Evolutionary conservation across 106 monocot genomes (phyloP), one percentile per base, ranked within the genome.

Genomic region (Dendrobium huoshanense): DNA sequence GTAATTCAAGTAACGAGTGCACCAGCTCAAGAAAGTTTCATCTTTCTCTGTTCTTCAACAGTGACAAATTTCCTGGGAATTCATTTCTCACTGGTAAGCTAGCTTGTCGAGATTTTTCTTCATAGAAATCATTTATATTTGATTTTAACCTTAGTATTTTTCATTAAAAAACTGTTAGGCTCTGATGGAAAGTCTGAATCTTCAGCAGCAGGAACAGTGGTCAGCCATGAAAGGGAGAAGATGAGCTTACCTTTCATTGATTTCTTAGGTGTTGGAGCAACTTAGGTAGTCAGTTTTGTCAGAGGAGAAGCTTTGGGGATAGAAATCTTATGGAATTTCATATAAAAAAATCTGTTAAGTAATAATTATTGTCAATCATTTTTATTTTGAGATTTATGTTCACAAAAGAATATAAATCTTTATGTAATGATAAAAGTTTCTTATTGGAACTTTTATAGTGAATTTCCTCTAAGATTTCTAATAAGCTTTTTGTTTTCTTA

Each of bases 231-330:
- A 9, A 72, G 72, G 40, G 33, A 72, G 45, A 47, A 48, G 47
- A 75, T 43, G 45, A 75, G 20, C 45, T 45, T 47, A 45, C 75
- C 75, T 19, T 75, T 75, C 75, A 45, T 75, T 75, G 75, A 75
- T 75, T 75, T 75, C n/a, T 33, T 75, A 15, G 75, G 75, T 24
- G 75, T 75, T 43, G 75, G 75, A 45, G 18, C 42, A n/a, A 44
- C 42, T n/a, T 75, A 75, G n/a, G 42, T 5, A 22, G 16, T 45
- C 24, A 43, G 47, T 72, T 72, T 45, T 31, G 45, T 7, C 45
- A 45, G 45, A 45, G 45, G 45, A 45, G 45, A 45, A 45, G 45
- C 13, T 51, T 51, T 51, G 10, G 51, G 13, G 51, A 51, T 16
- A 13, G 13, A 51, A 51, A 51, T 51, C 15, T 51, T 51, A 13